These are phyloP conservation scores for Botrytis medusae DNA, from an alignment of 2,329 filamentous ascomycete genomes.

Conservation along the genomic window DNA sequence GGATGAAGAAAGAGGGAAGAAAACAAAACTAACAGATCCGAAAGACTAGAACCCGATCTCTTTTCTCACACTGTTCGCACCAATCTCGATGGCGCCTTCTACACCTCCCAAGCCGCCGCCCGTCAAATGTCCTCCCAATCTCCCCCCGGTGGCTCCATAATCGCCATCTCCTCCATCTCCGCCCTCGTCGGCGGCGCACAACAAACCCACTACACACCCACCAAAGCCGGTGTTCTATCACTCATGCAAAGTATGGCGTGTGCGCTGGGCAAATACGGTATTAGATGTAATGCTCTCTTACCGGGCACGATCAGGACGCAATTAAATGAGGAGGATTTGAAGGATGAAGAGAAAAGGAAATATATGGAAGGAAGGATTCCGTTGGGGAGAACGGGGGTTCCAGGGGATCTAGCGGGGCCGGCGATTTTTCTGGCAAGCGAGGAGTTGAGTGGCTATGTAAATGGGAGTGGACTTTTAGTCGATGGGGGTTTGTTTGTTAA, in stretches of 20 bases:
- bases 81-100: conserved; percentile 88
- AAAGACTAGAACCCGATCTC: conserved; percentile 64
- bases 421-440: conserved; percentile 83
- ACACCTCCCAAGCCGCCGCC: conserved; percentile 80
- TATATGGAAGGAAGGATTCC: conserved; percentile 85
- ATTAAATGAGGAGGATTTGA: conserved; percentile 79
- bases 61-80: conserved; percentile 71
- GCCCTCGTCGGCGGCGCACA: conserved; percentile 75
- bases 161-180: conserved; percentile 70
- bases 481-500: conserved; percentile 91
- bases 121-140: conserved; percentile 72
- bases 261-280: conserved; percentile 71
- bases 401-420: conserved; percentile 76
- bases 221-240: conserved; percentile 77
- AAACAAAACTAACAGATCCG: not conserved
- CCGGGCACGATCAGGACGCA: conserved; percentile 83
- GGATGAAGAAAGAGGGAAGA: not conserved
- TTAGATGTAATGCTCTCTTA: conserved; percentile 80
- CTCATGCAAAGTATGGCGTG: conserved; percentile 83
- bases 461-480: conserved; percentile 78
- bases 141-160: conserved; percentile 69
- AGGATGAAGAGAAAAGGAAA: conserved; percentile 65
- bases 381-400: conserved; percentile 69
- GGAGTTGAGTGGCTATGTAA: conserved; percentile 77
- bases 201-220: conserved; percentile 86